These are phyloP conservation scores for Carex cristatella DNA, from an alignment of 176 grass and related monocot genomes.

Conservation along the genomic window DNA sequence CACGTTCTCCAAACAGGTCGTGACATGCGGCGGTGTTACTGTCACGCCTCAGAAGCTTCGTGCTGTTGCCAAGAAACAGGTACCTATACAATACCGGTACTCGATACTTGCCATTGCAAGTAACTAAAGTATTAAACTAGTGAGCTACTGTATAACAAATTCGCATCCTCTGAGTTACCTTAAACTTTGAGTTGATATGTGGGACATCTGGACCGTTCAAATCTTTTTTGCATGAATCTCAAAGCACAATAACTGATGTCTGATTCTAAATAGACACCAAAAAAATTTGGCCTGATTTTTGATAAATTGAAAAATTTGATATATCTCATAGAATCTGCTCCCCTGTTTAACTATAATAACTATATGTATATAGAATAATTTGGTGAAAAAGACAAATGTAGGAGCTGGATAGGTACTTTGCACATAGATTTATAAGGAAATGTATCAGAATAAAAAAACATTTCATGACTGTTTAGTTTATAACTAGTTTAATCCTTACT, in stretches of 20 bases:
- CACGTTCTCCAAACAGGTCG: constrained; percentile 48
- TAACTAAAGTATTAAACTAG: neutral
- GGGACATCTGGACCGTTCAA: too few species aligned
- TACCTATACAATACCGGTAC: constrained; percentile 4
- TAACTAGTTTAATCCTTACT: neutral
- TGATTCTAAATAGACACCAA: too few species aligned
- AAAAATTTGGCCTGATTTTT: too few species aligned
- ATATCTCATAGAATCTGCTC: too few species aligned
- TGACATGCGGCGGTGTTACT: constrained; percentile 44
- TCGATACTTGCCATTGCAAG: neutral
- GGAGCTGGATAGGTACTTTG: neutral
- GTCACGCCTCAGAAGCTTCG: constrained; percentile 77
- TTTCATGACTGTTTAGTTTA: neutral
- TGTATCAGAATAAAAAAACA: neutral
- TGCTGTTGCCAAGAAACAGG: constrained; percentile 54
- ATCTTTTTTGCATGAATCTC: too few species aligned
- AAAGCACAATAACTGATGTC: too few species aligned
- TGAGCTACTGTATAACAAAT: neutral
- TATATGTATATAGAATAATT: neutral
- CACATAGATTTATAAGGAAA: neutral
- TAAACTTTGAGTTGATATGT: too few species aligned
- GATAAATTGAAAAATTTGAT: too few species aligned
- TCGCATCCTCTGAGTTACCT: too few species aligned
- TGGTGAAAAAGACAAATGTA: neutral
- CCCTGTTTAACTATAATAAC: too few species aligned